Base-by-base conservation (phyloP, 768 basidiomycete species). In the Psilocybe azurescens region DNA sequence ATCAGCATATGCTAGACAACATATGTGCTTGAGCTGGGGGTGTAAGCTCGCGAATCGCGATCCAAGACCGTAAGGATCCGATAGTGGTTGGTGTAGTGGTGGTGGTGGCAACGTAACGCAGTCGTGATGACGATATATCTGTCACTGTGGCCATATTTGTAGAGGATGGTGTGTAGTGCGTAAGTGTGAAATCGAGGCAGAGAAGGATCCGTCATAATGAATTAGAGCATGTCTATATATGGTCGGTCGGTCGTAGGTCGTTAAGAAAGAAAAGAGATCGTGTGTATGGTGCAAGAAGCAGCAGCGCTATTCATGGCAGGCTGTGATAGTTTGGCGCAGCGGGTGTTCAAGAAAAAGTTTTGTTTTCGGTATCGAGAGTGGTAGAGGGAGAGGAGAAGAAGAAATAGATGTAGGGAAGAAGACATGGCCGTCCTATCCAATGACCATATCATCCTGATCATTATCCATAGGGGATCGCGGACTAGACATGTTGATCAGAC, bases 361-460 rank as follows among this genome's bases (percentile, higher is more conserved):
- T 48, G 8, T 29, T 24, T 24, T 24, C 24, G 24, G 24, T 24
- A 24, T 24, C 24, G 24, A 24, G 24, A 24, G 24, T 24, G 24
- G 24, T 24, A 24, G 2, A 24, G 24, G 24, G 24, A 24, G 24
- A 24, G 24, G 24, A 2, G 24, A 24, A 2, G 24, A 24, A 24
- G 24, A 24, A 24, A 24, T 24, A 24, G 24, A 24, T 24, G 24
- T 24, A 36, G 39, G 44, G 16, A 29, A 44, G 38, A 29, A 28
- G 7, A 7, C 11, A n/a, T 24, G 18, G 11, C 14, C 7, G 29
- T 1, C 14, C 58, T 55, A 62, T 39, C 56, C 61, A 7, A 62
- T 24, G 18, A 62, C 41, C 61, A 62, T 62, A 49, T 62, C 61
- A 28, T 62, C 61, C 18, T 58, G 49, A 16, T 53, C 39, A 24